Base-by-base conservation (phyloP, 169 alveolate genomes). In the Plasmodium inui region DNA sequence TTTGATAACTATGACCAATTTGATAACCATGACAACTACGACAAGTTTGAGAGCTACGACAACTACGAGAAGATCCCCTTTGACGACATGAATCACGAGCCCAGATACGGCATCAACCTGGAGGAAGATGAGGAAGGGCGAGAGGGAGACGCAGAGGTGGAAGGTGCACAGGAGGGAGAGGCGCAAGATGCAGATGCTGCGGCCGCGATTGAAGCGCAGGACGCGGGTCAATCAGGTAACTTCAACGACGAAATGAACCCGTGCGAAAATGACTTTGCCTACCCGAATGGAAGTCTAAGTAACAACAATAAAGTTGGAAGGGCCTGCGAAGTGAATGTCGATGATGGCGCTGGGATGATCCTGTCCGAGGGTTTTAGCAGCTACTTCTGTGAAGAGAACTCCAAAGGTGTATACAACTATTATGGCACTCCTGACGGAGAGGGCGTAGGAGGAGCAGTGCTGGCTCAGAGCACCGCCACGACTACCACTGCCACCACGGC, bases 51-150 rank as follows among this genome's bases (percentile, higher is more conserved):
- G 28, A 73, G 5, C 76, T 41, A 44, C 41, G 93, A 85, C 9
- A 84, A 84, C 76, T 41, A 44, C 41, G 93, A 85, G 7, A 84
- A 84, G 22, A 19, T 84, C 19, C 32, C 92, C 28, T 84, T 32
- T 84, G 61, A 84, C 22, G 50, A 73, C 61, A 12, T 72, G n/a
- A 22, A 41, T n/a, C 30, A 26, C 0, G 93, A 73, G 6, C n/a
- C 5, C 26, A 57, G 80, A 30, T 74, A 78, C 41, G 67, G 61
- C 28, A 74, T 86, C 74, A 86, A 76, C 44, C 28, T 41, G 1
- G 86, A 19, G 61, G 71, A 32, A 17, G 61, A 17, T 17, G 22
- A 17, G 44, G 44, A 37, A 5, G 44, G 8, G 44, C 9, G 9
- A 6, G 44, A 37, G 8, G 44, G 9, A 6, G 44, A 4, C 9